Percentiles rank a stretch among this genome's conserved stretches.
These are phyloP conservation scores for Saccharomyces cerevisiae DNA, from an alignment of 805 yeast genomes.

Conservation along the genomic window DNA sequence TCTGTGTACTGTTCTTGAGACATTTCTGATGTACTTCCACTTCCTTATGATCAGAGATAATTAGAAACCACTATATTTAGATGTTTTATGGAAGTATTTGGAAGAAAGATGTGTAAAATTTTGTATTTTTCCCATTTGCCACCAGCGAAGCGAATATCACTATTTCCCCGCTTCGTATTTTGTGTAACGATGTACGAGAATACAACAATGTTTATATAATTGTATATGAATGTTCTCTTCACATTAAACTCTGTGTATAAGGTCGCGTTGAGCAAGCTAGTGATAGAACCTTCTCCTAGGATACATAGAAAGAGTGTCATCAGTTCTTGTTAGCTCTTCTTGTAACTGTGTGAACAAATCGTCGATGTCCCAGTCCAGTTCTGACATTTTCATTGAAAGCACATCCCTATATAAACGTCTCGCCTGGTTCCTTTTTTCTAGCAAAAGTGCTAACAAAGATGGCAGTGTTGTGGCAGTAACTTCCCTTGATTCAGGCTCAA, in stretches of 20 bases:
- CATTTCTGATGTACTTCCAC: constrained; percentile 9
- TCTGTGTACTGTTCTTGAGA: constrained; percentile 27
- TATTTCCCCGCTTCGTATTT: not conserved
- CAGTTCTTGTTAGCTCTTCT: constrained; percentile 11
- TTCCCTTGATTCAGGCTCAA: constrained; percentile 1
- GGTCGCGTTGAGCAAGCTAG: constrained; percentile 20
- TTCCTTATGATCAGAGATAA: too few species aligned
- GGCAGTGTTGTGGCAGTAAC: constrained; percentile 5
- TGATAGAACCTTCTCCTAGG: constrained; percentile 14
- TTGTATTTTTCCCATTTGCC: not conserved
- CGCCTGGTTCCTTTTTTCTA: constrained; percentile 16
- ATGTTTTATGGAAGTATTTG: not conserved
- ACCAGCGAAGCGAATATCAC: not conserved
- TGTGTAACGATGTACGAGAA: not conserved
- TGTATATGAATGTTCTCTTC: not conserved
- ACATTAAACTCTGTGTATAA: not conserved
- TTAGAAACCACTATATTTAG: too few species aligned
- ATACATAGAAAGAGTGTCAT: constrained; percentile 11
- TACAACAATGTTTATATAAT: not conserved
- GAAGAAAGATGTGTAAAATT: not conserved
- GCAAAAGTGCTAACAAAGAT: constrained; percentile 8
- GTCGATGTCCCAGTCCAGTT: constrained; percentile 10
- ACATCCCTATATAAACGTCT: constrained; percentile 15
- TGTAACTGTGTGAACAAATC: constrained; percentile 9
- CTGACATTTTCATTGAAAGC: constrained; percentile 7